Evolutionary conservation across 2,329 filamentous ascomycete genomes (phyloP), one percentile per base, ranked within the genome.

Genomic region (Verruconis gallopava): DNA sequence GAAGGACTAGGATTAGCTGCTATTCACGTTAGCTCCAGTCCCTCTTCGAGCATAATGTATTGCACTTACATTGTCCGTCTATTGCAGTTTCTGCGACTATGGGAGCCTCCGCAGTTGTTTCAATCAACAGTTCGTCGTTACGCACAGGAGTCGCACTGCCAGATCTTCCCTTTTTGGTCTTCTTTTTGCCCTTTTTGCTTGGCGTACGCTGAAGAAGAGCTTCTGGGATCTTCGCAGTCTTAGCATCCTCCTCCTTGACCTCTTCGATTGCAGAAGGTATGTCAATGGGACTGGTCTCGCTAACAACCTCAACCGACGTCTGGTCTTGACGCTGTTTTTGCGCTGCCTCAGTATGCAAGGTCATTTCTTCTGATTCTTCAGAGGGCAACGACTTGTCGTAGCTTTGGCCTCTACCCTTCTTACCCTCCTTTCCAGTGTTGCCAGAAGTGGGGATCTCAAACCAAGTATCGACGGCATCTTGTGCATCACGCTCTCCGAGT

Each of bases 111-210:
- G n/a, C n/a, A n/a, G n/a, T n/a, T n/a, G n/a, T n/a, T n/a, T n/a
- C n/a, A n/a, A n/a, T n/a, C n/a, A n/a, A n/a, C n/a, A n/a, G n/a
- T n/a, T n/a, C n/a, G n/a, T n/a, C n/a, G n/a, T n/a, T n/a, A n/a
- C 14, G 2, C 22, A 18, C 40, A 32, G 21, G 20, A 38, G 6
- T 20, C 5, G 22, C 21, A 21, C 12, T 30, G n/a, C 25, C 40
- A 20, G 33, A 30, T 20, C 51, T 49, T 12, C 49, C 52, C 36
- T 54, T 55, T 43, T 55, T 55, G 34, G 54, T 55, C 46, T 66
- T 68, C 54, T 67, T 67, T 35, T 43, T 43, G n/a, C 41, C 41
- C 17, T 38, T 38, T 18, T 37, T 42, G 18, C 21, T n/a, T 4
- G 30, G 9, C 13, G 34, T 15, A 21, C 35, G 41, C 34, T 38